Base-by-base conservation (phyloP, 2,329 filamentous ascomycete genomes). In the Neofusicoccum sp. region DNA sequence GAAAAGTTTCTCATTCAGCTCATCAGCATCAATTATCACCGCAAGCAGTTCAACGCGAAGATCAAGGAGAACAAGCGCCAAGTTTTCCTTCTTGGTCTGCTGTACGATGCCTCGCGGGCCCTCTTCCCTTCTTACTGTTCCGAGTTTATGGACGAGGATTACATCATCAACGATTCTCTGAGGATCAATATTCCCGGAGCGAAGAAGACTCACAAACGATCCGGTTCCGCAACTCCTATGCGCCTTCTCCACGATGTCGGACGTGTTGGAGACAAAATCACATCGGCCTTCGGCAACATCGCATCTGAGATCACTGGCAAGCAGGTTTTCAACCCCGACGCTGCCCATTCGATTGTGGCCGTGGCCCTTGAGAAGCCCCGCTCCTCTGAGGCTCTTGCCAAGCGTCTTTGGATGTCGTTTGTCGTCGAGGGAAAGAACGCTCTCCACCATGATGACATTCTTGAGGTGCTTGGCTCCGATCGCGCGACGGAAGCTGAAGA, bases 381-480 rank as follows among this genome's bases (percentile, higher is more conserved):
- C 62, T 90, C 91, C 6, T 91, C 92, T 0, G 93, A 98, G 73
- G 95, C 95, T n/a, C 79, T 98, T 61, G 93, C 91, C n/a, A 89
- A 86, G 66, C 89, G 95, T 69, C 88, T 98, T 64, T 98, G 95
- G 95, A 96, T 97, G 91, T 97, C 93, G 0, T 96, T 97, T 71
- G 95, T 96, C 1, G 86, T 95, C 3, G 93, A 98, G 75, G 92
- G 91, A 67, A 87, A 87, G 62, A 91, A 97, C 41, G 80, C 88
- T 0, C 81, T 99, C 7, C 90, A 84, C 66, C 76, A 84, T 7
- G 91, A 96, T 4, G 95, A 99, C 71, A 83, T 99, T 38, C 73
- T 87, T 31, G 93, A 98, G 72, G 93, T 98, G 8, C 87, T 99
- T 62, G 93, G 93, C 2, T 78, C 84, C 0, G 84, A 85, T 5